These are phyloP conservation scores for Fimicolochytrium jonesii DNA, from an alignment of 192 early-diverging fungal genomes.

Conservation along the genomic window DNA sequence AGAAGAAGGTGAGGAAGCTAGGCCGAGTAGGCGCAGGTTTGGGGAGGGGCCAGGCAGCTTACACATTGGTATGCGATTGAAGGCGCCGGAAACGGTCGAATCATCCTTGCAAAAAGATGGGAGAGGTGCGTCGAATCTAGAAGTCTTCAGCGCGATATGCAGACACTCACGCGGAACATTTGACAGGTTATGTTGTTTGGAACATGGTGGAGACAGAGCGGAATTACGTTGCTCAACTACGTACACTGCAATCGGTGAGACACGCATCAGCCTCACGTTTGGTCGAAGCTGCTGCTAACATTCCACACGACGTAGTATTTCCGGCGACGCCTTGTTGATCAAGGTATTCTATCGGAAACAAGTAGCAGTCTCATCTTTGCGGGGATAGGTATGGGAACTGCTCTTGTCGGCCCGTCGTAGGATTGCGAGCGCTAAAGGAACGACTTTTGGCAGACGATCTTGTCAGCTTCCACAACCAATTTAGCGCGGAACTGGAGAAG, in stretches of 20 bases:
- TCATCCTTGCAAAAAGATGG: slow-evolving; percentile 19
- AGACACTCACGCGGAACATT: no score
- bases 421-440: neutral
- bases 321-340: slow-evolving; percentile 24
- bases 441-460: slow-evolving; percentile 35
- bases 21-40: no score
- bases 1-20: slow-evolving; percentile 10
- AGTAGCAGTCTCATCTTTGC: slow-evolving; percentile 41
- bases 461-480: slow-evolving; percentile 28
- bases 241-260: slow-evolving; percentile 36
- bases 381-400: slow-evolving; percentile 34
- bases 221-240: slow-evolving; percentile 38
- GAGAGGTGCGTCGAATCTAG: neutral
- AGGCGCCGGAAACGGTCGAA: slow-evolving; percentile 16
- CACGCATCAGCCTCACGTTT: neutral
- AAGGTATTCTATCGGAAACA: slow-evolving; percentile 28
- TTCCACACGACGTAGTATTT: slow-evolving; percentile 39
- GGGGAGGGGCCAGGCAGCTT: no score
- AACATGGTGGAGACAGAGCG: slow-evolving; percentile 43
- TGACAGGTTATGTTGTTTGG: slow-evolving; percentile 36
- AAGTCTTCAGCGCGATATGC: no score
- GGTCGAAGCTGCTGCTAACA: no score
- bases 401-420: neutral
- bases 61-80: neutral
- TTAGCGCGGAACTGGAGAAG: slow-evolving; percentile 36